Conservation (phyloP, 78 protist genomes). For the Chrysochromulina tobinii region DNA sequence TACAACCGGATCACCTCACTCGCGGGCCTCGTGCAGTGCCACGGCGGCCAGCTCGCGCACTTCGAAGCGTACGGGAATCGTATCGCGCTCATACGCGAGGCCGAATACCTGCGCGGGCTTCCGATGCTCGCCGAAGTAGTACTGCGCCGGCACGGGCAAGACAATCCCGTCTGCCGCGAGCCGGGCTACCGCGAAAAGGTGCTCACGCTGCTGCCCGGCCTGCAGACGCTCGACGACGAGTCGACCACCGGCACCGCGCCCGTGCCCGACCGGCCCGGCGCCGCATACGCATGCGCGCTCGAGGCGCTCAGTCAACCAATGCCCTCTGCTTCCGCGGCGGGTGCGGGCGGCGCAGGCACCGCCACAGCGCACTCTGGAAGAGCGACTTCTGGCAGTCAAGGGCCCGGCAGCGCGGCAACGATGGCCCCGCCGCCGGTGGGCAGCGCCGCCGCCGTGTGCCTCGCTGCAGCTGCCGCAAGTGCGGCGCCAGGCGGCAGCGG, state of each 20-base stretch:
- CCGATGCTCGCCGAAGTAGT: not conserved
- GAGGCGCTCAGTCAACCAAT: no score
- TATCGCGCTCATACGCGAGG: not conserved
- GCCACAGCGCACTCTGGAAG: no score
- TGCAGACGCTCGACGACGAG: not conserved
- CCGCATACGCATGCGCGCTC: no score
- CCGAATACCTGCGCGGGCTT: not conserved
- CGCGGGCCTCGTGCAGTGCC: not conserved
- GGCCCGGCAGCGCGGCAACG: no score
- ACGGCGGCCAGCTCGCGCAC: not conserved
- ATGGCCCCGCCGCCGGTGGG: no score
- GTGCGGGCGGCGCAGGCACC: no score
- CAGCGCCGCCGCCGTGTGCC: not conserved
- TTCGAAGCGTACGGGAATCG: conserved; percentile 10
- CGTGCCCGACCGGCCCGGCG: no score
- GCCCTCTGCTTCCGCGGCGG: no score
- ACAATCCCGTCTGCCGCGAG: conserved; percentile 13
- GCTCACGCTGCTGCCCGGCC: not conserved
- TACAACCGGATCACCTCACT: not conserved
- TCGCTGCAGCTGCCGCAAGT: not conserved
- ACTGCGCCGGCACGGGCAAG: not conserved
- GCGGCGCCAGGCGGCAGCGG: no score
- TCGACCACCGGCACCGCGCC: not conserved
- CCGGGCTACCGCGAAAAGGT: not conserved
- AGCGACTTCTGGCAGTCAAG: no score